A percentile compares a stretch with the other conserved stretches of the same genome.
These are phyloP conservation scores for Neocatenulostroma microsporum DNA, from an alignment of 2,329 filamentous ascomycete genomes.

Conservation along the genomic window DNA sequence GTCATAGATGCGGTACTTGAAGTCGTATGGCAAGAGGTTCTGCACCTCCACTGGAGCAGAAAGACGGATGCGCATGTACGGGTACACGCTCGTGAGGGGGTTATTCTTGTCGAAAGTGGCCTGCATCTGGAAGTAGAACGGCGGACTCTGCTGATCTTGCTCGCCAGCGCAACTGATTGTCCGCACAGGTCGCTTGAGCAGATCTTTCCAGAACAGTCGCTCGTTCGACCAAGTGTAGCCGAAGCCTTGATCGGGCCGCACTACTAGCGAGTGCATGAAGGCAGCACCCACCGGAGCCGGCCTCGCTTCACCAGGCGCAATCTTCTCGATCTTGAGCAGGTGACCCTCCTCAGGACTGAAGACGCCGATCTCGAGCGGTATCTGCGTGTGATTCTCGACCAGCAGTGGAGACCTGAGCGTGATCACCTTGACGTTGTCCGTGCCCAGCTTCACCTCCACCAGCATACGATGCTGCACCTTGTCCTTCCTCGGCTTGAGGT, in stretches of 20 bases:
- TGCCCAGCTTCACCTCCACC: constrained; percentile 83
- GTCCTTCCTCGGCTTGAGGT: constrained; percentile 77
- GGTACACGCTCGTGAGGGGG: constrained; percentile 75
- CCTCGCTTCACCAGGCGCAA: constrained; percentile 79
- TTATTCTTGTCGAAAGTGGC: constrained; percentile 77
- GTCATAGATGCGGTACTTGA: constrained; percentile 98
- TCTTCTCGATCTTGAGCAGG: constrained; percentile 95
- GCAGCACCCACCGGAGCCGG: constrained; percentile 89
- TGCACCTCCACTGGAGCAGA: constrained; percentile 91
- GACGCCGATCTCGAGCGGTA: constrained; percentile 86
- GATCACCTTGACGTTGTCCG: constrained; percentile 96
- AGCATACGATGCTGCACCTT: constrained; percentile 79
- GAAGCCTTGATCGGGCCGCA: constrained; percentile 91
- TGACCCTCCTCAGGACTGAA: constrained; percentile 82
- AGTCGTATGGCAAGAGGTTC: constrained; percentile 91
- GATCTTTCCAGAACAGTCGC: constrained; percentile 83
- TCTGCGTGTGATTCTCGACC: constrained; percentile 93
- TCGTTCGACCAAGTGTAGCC: constrained; percentile 94
- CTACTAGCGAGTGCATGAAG: constrained; percentile 77
- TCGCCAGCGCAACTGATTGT: constrained; percentile 87
- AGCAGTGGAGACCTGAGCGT: constrained; percentile 86
- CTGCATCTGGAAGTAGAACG: constrained; percentile 96
- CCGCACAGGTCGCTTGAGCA: constrained; percentile 73
- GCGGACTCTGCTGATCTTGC: constrained; percentile 63
- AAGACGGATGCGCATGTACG: constrained; percentile 87